These are phyloP conservation scores for Hibiscus syriacus DNA, from an alignment of 345 rosid genomes.

Conservation along the genomic window DNA sequence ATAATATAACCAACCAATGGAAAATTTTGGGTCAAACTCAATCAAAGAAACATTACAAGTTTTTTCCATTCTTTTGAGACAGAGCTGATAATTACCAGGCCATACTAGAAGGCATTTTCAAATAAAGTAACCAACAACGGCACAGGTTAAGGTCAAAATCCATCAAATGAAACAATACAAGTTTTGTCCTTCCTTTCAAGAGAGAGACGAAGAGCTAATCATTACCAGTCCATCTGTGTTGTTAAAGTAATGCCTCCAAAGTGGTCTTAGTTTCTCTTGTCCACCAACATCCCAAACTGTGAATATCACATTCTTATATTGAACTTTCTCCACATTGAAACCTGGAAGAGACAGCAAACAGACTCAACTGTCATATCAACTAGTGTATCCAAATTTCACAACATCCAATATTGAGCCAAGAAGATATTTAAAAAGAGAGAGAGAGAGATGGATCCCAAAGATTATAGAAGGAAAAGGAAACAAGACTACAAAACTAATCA, in stretches of 20 bases:
- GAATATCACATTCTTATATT: too few species aligned
- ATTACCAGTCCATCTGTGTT: slow-evolving; percentile 96
- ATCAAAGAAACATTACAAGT: too few species aligned
- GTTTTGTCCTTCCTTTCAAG: not conserved
- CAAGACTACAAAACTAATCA: not conserved
- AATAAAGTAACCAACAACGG: too few species aligned
- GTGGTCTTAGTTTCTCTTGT: too few species aligned
- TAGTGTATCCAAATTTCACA: not conserved
- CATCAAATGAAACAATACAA: not conserved
- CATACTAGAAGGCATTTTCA: too few species aligned
- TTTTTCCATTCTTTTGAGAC: too few species aligned
- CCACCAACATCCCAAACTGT: too few species aligned
- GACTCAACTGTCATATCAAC: not conserved
- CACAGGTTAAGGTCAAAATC: not conserved
- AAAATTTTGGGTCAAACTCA: too few species aligned
- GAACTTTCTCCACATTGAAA: too few species aligned
- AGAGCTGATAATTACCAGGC: too few species aligned
- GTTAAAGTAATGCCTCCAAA: slow-evolving; percentile 98
- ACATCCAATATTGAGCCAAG: not conserved
- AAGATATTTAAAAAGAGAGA: not conserved
- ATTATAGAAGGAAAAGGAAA: not conserved
- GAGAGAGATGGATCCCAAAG: not conserved
- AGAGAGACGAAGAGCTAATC: not conserved
- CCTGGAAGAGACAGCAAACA: slow-evolving; percentile 36
- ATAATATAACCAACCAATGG: not conserved